A percentile compares a stretch with the other conserved stretches of the same genome.
Evolutionary conservation across 2,329 filamentous ascomycete species (phyloP).

Genomic region (Monilinia fructicola): DNA sequence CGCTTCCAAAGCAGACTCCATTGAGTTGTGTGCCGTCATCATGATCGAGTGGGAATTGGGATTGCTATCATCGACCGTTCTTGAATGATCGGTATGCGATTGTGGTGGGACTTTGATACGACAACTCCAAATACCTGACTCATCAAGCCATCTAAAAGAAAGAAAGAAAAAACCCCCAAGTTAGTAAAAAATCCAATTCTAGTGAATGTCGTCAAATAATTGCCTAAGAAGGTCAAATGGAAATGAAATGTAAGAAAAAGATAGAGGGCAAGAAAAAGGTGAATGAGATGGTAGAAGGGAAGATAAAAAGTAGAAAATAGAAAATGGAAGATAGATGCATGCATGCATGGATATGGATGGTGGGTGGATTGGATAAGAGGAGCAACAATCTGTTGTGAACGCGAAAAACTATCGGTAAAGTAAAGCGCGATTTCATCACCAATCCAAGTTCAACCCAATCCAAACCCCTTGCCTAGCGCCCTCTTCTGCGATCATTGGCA

Average conservation of each 20-base stretch:
- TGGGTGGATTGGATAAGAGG: neutral
- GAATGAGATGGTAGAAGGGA: neutral
- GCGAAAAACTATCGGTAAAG: neutral
- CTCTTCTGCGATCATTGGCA: too few relatives aligned
- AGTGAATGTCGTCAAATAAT: neutral
- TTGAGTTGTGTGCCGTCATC: slow-evolving; percentile 32
- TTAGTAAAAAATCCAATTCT: slow-evolving; percentile 18
- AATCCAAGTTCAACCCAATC: too few relatives aligned
- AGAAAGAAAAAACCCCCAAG: slow-evolving; percentile 8
- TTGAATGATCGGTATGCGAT: slow-evolving; percentile 23
- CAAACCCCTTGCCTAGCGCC: too few relatives aligned
- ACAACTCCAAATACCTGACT: slow-evolving; percentile 39
- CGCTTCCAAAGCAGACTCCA: slow-evolving; percentile 34
- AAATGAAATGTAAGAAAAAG: slow-evolving; percentile 12
- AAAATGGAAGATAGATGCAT: too few relatives aligned
- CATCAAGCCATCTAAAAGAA: slow-evolving; percentile 38
- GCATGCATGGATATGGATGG: too few relatives aligned
- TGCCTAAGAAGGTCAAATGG: neutral
- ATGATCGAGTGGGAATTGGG: slow-evolving; percentile 15
- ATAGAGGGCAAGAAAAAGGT: neutral
- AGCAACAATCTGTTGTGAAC: neutral
- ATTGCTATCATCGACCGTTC: slow-evolving; percentile 21
- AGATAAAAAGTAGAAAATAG: neutral
- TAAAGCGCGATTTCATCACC: too few relatives aligned
- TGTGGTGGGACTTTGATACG: slow-evolving; percentile 39